phyloP scores from a whole-genome alignment of 2,329 filamentous ascomycete species.

The Penicillium sp. region DNA sequence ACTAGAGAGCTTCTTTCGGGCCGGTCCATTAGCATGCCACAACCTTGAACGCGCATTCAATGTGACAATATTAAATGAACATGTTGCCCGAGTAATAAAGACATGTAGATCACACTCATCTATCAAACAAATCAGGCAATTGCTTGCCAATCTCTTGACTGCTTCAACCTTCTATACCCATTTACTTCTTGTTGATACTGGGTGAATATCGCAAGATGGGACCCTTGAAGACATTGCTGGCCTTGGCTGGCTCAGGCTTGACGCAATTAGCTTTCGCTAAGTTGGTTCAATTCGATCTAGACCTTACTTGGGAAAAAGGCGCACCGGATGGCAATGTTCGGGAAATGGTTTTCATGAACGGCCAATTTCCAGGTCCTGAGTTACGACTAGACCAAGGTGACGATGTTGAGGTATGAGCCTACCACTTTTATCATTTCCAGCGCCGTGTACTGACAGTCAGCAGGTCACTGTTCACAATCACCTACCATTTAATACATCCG shows the following conservation, averaged over 20 bases:
- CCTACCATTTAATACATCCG: constrained; percentile 15
- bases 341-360: constrained; percentile 35
- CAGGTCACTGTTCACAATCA: constrained; percentile 11
- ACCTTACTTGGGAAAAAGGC: constrained; percentile 36
- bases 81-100: background rate
- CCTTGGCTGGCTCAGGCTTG: constrained; percentile 10
- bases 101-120: background rate
- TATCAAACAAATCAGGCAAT: background rate
- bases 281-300: constrained; percentile 24
- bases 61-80: constrained; percentile 3
- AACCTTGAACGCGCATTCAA: background rate
- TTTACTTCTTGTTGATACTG: background rate
- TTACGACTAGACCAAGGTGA: constrained; percentile 29
- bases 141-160: background rate
- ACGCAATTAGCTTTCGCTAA: constrained; percentile 16
- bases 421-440: too few relatives aligned
- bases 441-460: background rate
- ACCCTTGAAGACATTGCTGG: constrained; percentile 10
- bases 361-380: constrained; percentile 33
- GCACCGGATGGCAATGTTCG: constrained; percentile 34
- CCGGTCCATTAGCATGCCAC: background rate
- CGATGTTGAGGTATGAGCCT: constrained; percentile 26
- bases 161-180: background rate
- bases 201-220: constrained; percentile 11
- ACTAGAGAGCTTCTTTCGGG: background rate